Base-by-base conservation (phyloP, 192 early-diverging fungal genomes). In the Coemansia sp. region DNA sequence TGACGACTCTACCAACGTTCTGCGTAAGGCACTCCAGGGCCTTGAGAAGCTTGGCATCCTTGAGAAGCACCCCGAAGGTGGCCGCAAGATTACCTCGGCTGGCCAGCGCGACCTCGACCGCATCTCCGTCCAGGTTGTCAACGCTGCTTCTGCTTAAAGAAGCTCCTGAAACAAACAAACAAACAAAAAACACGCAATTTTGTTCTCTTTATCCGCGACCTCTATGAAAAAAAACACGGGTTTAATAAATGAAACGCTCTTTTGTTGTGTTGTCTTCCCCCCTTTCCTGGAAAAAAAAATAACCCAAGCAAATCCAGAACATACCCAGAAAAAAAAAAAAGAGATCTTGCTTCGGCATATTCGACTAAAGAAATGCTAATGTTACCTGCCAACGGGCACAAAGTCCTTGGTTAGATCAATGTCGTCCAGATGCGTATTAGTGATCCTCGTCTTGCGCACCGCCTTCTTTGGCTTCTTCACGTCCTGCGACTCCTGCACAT, bases 71-170 rank as follows among this genome's bases (percentile, higher is more conserved):
- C 76, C 87, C 86, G 89, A 82, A 66, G 90, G 93, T 87, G 97
- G 97, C 67, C 94, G 97, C 82, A 87, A 84, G 79, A 95, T 99
- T 85, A 90, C 96, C 80, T 87, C 89, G 62, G 91, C 93, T 72
- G 97, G 97, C 60, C 96, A 95, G 85, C 95, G 96, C 86, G 96
- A 98, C 86, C 89, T 99, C 79, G 97, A 99, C 87, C 93, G 95
- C 75, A 96, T 96, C 83, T 91, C 93, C 66, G 77, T 82, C 63
- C 87, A 89, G 85, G 79, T 88, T 66, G 76, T 78, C 66, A 75
- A 76, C 75, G 83, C 81, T 45, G 57, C 73, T 42, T 49, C 65
- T 25, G 49, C 49, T 14, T 45, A 45, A 45, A 17, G 4, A 17
- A 17, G 17, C 17, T 45, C 48, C 48, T 64, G 62, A 66, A 63